Conservation (phyloP, 2,329 filamentous ascomycete genomes). For the Eutypella sp. region DNA sequence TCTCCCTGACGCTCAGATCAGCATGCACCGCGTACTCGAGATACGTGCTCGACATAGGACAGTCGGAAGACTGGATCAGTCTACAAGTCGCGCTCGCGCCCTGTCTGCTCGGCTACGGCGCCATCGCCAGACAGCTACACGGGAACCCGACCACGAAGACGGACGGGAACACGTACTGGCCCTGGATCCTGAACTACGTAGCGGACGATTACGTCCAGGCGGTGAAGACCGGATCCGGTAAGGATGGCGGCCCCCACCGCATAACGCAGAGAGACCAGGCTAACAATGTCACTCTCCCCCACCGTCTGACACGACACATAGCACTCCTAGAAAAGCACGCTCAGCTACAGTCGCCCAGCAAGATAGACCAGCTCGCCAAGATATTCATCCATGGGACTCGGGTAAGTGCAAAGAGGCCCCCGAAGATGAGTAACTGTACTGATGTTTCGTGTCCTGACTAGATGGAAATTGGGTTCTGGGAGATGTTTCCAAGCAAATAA, state of each 20-base stretch:
- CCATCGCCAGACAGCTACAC: conserved; percentile 68
- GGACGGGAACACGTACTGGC: conserved; percentile 72
- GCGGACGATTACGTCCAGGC: conserved; percentile 73
- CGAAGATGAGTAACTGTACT: conserved; percentile 6
- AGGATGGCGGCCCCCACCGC: conserved; percentile 19
- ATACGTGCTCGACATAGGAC: conserved; percentile 84
- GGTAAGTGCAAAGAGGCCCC: conserved; percentile 40
- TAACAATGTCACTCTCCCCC: not conserved
- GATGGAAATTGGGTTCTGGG: conserved; percentile 53
- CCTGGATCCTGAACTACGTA: conserved; percentile 87
- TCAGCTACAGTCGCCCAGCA: conserved; percentile 62
- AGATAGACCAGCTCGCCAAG: conserved; percentile 75
- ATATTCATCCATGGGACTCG: conserved; percentile 87
- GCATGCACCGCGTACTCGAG: conserved; percentile 64
- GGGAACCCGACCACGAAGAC: conserved; percentile 55
- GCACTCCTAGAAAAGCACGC: conserved; percentile 73
- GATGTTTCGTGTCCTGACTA: conserved; percentile 21
- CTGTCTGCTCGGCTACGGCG: conserved; percentile 84
- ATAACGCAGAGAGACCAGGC: not conserved
- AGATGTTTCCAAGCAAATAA: conserved; percentile 41
- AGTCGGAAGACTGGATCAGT: conserved; percentile 82
- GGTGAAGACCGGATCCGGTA: conserved; percentile 65
- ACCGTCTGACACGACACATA: no score
- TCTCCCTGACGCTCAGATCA: conserved; percentile 12
- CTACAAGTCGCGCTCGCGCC: conserved; percentile 81